Evolutionary conservation across 495 filamentous ascomycete species (phyloP).

Genomic region (Lineolata rhizophorae): DNA sequence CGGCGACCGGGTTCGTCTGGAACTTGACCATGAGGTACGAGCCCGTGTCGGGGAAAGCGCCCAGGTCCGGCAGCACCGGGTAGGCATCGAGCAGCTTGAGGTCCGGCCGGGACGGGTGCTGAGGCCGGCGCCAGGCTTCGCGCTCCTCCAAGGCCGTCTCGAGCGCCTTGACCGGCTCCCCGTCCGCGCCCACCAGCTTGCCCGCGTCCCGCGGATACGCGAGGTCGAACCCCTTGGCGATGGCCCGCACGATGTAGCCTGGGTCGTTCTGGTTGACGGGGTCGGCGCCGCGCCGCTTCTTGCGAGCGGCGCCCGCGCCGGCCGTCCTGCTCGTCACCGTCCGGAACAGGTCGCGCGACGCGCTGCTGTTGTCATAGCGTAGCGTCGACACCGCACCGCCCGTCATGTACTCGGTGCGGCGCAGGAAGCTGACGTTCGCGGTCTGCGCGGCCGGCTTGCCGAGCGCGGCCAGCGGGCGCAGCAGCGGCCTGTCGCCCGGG

Average conservation of each 20-base stretch:
- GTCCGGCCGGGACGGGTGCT: conserved; percentile 65
- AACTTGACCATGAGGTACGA: conserved; percentile 82
- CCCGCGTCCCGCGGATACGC: conserved; percentile 47
- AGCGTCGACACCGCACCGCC: conserved; percentile 28
- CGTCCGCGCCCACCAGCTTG: conserved; percentile 31
- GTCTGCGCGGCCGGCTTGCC: conserved; percentile 51
- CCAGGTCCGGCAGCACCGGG: conserved; percentile 71
- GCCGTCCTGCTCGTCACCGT: too few relatives aligned
- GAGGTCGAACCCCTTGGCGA: conserved; percentile 68
- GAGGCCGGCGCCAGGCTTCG: conserved; percentile 49
- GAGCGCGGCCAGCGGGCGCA: conserved; percentile 57
- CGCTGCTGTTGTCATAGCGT: conserved; percentile 17
- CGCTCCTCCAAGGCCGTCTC: conserved; percentile 31
- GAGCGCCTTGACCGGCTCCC: conserved; percentile 28
- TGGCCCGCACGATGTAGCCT: conserved; percentile 54
- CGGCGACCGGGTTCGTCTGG: conserved; percentile 51
- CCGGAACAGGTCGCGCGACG: too few relatives aligned
- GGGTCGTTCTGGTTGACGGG: conserved; percentile 57
- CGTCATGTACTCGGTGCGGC: conserved; percentile 89
- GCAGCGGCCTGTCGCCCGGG: conserved; percentile 57
- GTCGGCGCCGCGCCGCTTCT: conserved; percentile 22
- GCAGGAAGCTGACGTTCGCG: conserved; percentile 71
- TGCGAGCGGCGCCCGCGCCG: conserved; percentile 13
- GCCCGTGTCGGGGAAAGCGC: conserved; percentile 68
- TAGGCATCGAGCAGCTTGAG: conserved; percentile 57